phyloP scores from a whole-genome alignment of 2,329 filamentous ascomycete genomes.

The Didymella glomerata region DNA sequence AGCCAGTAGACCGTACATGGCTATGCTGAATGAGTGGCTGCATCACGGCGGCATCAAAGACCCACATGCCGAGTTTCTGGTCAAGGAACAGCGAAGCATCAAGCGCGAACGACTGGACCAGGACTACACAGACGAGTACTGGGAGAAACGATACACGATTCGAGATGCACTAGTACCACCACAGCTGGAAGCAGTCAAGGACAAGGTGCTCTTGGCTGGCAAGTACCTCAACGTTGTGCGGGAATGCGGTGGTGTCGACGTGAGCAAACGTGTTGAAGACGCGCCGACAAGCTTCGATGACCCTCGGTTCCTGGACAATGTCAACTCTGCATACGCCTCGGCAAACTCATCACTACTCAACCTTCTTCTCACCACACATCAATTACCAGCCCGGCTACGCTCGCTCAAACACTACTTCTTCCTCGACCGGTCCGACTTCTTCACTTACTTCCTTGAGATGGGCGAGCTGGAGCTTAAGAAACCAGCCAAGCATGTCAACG shows the following conservation, averaged over 20 bases:
- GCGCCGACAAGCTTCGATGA: conserved; percentile 95
- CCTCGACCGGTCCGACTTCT: conserved; percentile 96
- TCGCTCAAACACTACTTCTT: conserved; percentile 99
- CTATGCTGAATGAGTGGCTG: conserved; percentile 98
- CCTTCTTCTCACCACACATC: conserved; percentile 90
- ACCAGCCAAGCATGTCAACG: conserved; percentile 86
- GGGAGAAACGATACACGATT: conserved; percentile 97
- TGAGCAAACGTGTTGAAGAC: conserved; percentile 85
- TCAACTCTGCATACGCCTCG: conserved; percentile 92
- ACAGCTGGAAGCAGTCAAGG: conserved; percentile 87
- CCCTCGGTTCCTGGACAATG: conserved; percentile 89
- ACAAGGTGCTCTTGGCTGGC: conserved; percentile 92
- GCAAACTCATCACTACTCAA: conserved; percentile 94
- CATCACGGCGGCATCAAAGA: conserved; percentile 96
- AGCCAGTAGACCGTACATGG: conserved; percentile 93
- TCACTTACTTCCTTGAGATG: conserved; percentile 96
- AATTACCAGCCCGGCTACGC: conserved; percentile 82
- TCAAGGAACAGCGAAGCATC: conserved; percentile 96
- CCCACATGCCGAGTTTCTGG: conserved; percentile 89
- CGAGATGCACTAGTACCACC: conserved; percentile 90
- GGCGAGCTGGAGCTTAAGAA: conserved; percentile 89
- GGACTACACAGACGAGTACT: conserved; percentile 99
- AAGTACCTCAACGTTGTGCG: conserved; percentile 98
- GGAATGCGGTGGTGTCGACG: conserved; percentile 94
- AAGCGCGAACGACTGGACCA: conserved; percentile 88